Evolutionary conservation across 164 flowering plant species (phyloP), one percentile per base, ranked within the genome.

Genomic region (Aristolochia contorta): DNA sequence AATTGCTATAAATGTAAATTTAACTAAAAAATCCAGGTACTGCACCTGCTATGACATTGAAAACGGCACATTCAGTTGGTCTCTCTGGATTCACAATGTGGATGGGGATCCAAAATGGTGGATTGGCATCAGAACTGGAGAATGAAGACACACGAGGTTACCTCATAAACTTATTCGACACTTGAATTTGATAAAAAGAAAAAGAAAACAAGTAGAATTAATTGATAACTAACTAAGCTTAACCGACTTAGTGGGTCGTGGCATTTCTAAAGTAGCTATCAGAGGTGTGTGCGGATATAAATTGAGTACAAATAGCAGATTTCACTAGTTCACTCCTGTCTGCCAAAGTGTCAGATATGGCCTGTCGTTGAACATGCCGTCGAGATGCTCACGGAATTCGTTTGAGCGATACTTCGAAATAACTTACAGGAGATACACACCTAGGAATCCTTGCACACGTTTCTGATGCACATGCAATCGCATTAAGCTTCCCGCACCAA

Each of bases 381-480:
- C 33, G 7, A 32, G 33, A 7, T 32, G 7, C 33, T 32, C 7
- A 32, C 33, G 3, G 33, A 32, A 32, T 7, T 32, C 33, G 7
- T 32, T 32, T 32, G 33, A 32, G 33, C 4, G 33, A 32, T 3
- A 15, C 3, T n/a, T n/a, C n/a, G n/a, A n/a, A n/a, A n/a, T n/a
- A 18, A 49, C 53, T 49, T 49, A 18, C 53, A 49, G 19, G 53
- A 32, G 32, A 56, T 41, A 57, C 86, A 53, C 63, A 93, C 99
- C 99, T 90, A 58, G 99, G 99, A 67, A 93, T 90, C 69, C 99
- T 84, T 10, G 99, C 99, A 80, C 99, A 93, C 25, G 99, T 93
- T 71, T 93, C 99, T 1, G 99, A 86, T 37, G 99, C 97, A 78
- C 99, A 93, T 46, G 99, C 99, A 51, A 93, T 80, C 16, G 89